Conservation (phyloP, 306 rosid genomes). For the Amphicarpaea edgeworthii region DNA sequence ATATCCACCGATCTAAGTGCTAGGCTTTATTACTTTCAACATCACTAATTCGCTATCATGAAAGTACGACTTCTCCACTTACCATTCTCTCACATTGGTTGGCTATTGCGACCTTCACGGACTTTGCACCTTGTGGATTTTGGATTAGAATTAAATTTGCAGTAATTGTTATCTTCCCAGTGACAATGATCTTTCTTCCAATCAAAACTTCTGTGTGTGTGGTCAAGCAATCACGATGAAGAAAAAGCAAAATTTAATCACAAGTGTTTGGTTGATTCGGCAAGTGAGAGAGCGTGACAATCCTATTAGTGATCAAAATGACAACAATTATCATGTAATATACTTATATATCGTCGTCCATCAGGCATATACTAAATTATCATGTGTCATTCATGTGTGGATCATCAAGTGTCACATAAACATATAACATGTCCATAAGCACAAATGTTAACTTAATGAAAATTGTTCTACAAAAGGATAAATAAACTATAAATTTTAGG, state of each 20-base stretch:
- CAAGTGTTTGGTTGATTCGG: neutral
- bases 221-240: slow-evolving; percentile 10
- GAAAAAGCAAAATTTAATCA: neutral
- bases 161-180: neutral
- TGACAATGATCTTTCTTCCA: slow-evolving; percentile 13
- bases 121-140: slow-evolving; percentile 13
- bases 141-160: slow-evolving; percentile 20
- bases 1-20: slow-evolving; percentile 30
- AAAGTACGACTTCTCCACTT: neutral
- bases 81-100: slow-evolving; percentile 1
- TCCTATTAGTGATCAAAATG: no score
- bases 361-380: no score
- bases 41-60: slow-evolving; percentile 39
- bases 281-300: neutral
- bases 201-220: neutral
- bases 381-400: no score
- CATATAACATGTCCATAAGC: no score
- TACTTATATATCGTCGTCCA: no score
- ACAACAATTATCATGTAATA: no score
- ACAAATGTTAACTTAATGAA: no score
- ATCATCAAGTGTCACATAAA: no score
- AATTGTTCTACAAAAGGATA: no score
- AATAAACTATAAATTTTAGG: no score
- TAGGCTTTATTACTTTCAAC: slow-evolving; percentile 11
- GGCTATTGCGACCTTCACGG: slow-evolving; percentile 16